Evolutionary conservation across 2,329 filamentous ascomycete species (phyloP).

Genomic region (Sporothrix curviconia): DNA sequence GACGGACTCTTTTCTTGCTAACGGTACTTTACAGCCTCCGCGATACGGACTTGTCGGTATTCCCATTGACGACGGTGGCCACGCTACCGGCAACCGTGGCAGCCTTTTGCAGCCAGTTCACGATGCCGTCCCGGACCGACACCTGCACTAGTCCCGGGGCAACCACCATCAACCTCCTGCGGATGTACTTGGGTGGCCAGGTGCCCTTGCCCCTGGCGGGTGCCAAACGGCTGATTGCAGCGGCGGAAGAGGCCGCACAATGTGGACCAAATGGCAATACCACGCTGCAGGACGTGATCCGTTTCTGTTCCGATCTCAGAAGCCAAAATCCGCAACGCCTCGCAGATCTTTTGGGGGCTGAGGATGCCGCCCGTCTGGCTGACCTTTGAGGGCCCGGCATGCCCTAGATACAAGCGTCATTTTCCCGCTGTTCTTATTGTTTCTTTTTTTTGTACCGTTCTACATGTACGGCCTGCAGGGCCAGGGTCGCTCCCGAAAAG

Average conservation of each 20-base stretch:
- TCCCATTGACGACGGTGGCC: slow-evolving; percentile 34
- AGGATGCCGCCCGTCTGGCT: background rate
- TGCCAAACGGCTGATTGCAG: background rate
- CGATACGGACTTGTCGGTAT: slow-evolving; percentile 31
- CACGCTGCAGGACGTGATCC: background rate
- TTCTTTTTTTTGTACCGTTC: too few relatives aligned
- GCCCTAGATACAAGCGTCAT: too few relatives aligned
- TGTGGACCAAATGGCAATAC: background rate
- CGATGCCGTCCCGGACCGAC: background rate
- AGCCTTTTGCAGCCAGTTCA: slow-evolving; percentile 30
- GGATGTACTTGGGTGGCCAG: background rate
- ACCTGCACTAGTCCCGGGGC: background rate
- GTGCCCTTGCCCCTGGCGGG: background rate
- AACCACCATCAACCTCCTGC: background rate
- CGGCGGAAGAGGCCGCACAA: background rate
- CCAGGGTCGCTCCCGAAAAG: too few relatives aligned
- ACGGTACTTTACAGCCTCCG: slow-evolving; percentile 27
- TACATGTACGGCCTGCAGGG: too few relatives aligned
- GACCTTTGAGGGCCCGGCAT: too few relatives aligned
- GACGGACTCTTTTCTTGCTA: background rate
- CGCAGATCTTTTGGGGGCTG: background rate
- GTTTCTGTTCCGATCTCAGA: slow-evolving; percentile 1
- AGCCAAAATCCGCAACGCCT: background rate
- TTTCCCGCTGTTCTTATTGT: too few relatives aligned
- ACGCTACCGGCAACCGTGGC: slow-evolving; percentile 34